Evolutionary conservation across 257 asterid genomes (phyloP).

Genomic region (Gentiana dahurica): DNA sequence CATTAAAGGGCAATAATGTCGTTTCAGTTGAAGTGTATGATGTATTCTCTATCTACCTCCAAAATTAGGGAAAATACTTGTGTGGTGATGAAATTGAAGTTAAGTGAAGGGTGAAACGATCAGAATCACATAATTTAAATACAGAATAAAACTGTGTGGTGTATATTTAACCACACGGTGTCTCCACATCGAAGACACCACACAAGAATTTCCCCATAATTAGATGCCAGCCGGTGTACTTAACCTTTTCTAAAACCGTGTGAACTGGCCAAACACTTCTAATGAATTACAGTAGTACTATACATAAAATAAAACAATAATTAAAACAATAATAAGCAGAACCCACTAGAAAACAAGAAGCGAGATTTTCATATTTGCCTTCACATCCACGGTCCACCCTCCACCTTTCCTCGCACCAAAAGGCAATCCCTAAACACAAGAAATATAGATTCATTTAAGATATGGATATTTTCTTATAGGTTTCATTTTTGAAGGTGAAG

Average conservation of each 20-base stretch:
- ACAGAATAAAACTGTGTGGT: too few species aligned
- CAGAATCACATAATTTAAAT: too few species aligned
- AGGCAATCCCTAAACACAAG: not conserved
- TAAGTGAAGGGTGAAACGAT: too few species aligned
- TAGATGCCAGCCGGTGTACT: not conserved
- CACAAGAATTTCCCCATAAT: not conserved
- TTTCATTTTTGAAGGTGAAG: too few species aligned
- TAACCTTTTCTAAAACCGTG: not conserved
- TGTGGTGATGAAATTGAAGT: too few species aligned
- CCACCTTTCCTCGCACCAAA: not conserved
- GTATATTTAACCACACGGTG: too few species aligned
- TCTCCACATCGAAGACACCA: too few species aligned
- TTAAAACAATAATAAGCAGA: not conserved
- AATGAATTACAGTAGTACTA: not conserved
- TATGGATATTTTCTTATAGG: not conserved
- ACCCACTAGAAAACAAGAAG: too few species aligned
- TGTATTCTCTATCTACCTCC: not conserved
- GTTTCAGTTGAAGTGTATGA: too few species aligned
- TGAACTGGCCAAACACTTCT: not conserved
- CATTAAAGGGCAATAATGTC: too few species aligned
- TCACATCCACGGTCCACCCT: too few species aligned
- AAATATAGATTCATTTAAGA: not conserved
- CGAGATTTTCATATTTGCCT: not conserved
- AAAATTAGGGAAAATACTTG: too few species aligned
- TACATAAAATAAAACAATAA: not conserved